Evolutionary conservation across 345 rosid genomes (phyloP).

Genomic region (Populus deltoides): DNA sequence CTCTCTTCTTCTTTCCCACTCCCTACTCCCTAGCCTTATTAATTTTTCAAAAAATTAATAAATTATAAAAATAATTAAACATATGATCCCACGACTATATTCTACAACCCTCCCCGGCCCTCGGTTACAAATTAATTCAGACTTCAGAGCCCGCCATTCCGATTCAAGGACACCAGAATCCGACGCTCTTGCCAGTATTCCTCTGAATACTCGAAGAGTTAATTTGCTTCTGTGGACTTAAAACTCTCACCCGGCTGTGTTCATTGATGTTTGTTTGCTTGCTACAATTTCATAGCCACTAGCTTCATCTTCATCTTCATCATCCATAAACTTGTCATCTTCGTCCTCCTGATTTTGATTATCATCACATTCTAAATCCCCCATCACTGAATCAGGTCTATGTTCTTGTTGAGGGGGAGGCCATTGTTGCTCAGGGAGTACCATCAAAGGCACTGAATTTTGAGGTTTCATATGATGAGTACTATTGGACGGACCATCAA

Average conservation of each 20-base stretch:
- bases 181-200: background rate
- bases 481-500: constrained; percentile 13
- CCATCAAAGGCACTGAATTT: constrained; percentile 54
- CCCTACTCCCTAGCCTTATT: constrained; percentile 10
- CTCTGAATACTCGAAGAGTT: background rate
- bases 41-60: constrained; percentile 29
- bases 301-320: constrained; percentile 41
- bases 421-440: constrained; percentile 70
- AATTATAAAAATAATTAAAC: constrained; percentile 20
- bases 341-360: constrained; percentile 37
- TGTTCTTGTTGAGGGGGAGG: constrained; percentile 39
- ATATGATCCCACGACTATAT: constrained; percentile 25
- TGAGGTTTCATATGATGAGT: constrained; percentile 37
- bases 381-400: constrained; percentile 20
- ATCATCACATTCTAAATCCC: constrained; percentile 37
- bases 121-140: constrained; percentile 6
- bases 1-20: background rate
- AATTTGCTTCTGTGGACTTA: background rate
- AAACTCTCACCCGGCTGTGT: constrained; percentile 1
- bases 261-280: constrained; percentile 40
- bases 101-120: constrained; percentile 6
- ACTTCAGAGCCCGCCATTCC: constrained; percentile 5
- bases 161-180: constrained; percentile 19
- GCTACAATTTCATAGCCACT: constrained; percentile 59
- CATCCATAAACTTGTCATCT: constrained; percentile 31